A percentile compares a stretch with the other conserved stretches of the same genome.
phyloP scores from a whole-genome alignment of 164 flowering plant species.

The Liriodendron chinense region DNA sequence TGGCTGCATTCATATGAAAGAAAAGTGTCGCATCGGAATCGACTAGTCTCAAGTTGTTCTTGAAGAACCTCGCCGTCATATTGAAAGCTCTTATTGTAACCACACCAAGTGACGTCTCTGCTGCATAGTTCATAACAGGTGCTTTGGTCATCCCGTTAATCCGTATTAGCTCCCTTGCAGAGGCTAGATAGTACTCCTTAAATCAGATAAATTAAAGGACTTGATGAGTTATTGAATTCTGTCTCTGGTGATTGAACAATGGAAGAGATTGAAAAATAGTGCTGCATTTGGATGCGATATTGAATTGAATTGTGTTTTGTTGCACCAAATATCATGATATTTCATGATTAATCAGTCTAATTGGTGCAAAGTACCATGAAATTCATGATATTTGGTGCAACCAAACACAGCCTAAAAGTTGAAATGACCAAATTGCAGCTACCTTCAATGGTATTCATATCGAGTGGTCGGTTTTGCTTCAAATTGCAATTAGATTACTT shows the following conservation, averaged over 20 bases:
- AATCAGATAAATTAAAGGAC: background rate
- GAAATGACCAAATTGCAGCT: no score
- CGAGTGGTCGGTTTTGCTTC: no score
- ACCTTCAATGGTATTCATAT: no score
- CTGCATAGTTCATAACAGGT: conserved; percentile 70
- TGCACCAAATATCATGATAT: no score
- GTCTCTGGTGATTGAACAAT: background rate
- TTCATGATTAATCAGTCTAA: no score
- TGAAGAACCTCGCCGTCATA: conserved; percentile 47
- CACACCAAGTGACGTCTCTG: conserved; percentile 83
- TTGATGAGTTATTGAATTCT: background rate
- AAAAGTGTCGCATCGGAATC: conserved; percentile 70
- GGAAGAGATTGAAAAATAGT: background rate
- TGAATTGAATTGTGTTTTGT: background rate
- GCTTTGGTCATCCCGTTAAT: conserved; percentile 93
- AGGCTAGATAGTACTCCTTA: conserved; percentile 65
- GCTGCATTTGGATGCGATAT: background rate
- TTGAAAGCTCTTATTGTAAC: conserved; percentile 72
- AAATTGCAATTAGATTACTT: background rate
- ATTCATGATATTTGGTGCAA: no score
- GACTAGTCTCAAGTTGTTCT: conserved; percentile 53
- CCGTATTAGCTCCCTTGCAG: conserved; percentile 71
- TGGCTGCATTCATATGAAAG: conserved; percentile 65
- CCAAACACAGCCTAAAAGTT: no score
- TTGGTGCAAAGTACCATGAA: no score